These are phyloP conservation scores for Fagus sylvatica DNA, from an alignment of 306 rosid genomes.

Conservation along the genomic window DNA sequence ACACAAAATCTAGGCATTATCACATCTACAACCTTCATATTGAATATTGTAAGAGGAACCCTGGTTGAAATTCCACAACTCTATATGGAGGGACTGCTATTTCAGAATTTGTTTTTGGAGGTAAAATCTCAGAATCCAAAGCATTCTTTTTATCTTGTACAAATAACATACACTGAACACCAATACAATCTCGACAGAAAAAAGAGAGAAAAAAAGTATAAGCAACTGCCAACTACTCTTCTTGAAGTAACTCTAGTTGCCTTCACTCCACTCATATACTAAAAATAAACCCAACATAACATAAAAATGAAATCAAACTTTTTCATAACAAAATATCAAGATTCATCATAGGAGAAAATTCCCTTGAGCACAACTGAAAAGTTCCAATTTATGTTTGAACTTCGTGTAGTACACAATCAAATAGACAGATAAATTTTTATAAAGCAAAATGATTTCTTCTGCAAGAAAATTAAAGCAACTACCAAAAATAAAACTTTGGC, in stretches of 20 bases:
- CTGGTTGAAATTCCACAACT: background rate
- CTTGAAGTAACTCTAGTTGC: background rate
- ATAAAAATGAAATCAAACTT: background rate
- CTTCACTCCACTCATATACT: background rate
- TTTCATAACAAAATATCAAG: background rate
- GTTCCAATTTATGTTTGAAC: background rate
- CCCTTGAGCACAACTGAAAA: background rate
- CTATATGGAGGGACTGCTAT: background rate
- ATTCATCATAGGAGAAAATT: background rate
- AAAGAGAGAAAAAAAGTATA: background rate
- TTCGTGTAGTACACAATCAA: background rate
- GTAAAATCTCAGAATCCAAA: background rate
- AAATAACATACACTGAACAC: background rate
- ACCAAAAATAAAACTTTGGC: conserved; percentile 1
- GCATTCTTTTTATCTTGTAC: background rate
- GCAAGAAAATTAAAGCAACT: conserved; percentile 10
- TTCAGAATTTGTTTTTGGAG: background rate
- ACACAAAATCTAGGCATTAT: background rate
- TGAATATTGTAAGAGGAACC: background rate
- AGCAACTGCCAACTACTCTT: background rate
- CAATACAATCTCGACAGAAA: background rate
- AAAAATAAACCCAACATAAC: background rate
- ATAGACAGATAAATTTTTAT: conserved; percentile 7
- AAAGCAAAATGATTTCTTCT: conserved; percentile 3
- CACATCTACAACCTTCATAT: background rate